phyloP scores from a whole-genome alignment of 2,329 filamentous ascomycete species.

The Penicillium verrucosum region DNA sequence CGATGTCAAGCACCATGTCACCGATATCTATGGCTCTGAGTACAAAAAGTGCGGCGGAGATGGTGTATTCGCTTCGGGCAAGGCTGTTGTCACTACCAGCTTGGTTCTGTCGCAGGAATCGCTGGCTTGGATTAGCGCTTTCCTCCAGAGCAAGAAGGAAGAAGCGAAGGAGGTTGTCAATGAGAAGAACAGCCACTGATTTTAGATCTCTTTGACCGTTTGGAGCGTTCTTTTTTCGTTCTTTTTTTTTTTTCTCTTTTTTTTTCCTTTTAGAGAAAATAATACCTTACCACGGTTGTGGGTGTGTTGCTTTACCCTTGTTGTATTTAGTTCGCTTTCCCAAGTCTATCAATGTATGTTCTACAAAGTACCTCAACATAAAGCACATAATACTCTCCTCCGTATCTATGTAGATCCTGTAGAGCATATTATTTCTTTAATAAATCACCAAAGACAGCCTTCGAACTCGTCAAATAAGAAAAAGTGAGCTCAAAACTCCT shows the following conservation, averaged over 20 bases:
- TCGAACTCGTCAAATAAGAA: neutral
- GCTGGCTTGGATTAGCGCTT: conserved; percentile 58
- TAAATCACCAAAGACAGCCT: neutral
- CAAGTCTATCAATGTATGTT: neutral
- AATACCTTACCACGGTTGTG: conserved; percentile 12
- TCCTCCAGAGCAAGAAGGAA: conserved; percentile 61
- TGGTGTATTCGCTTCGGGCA: conserved; percentile 64
- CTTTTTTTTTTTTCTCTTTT: neutral
- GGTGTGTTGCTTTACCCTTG: neutral
- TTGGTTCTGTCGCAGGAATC: conserved; percentile 66
- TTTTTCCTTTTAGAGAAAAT: conserved; percentile 23
- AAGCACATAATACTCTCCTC: no score
- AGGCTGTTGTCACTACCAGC: conserved; percentile 66
- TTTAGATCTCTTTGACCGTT: conserved; percentile 7
- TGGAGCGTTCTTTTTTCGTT: conserved; percentile 1
- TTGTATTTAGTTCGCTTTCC: conserved; percentile 2
- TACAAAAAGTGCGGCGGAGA: conserved; percentile 52
- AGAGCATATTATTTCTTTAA: neutral
- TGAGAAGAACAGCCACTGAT: conserved; percentile 43
- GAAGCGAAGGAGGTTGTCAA: conserved; percentile 56
- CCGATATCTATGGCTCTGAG: conserved; percentile 44
- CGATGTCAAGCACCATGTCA: conserved; percentile 51
- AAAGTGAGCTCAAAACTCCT: neutral
- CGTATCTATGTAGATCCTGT: neutral
- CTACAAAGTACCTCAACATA: neutral